Conservation (phyloP, 768 basidiomycete species). For the Erythrobasidium yunnanense region DNA sequence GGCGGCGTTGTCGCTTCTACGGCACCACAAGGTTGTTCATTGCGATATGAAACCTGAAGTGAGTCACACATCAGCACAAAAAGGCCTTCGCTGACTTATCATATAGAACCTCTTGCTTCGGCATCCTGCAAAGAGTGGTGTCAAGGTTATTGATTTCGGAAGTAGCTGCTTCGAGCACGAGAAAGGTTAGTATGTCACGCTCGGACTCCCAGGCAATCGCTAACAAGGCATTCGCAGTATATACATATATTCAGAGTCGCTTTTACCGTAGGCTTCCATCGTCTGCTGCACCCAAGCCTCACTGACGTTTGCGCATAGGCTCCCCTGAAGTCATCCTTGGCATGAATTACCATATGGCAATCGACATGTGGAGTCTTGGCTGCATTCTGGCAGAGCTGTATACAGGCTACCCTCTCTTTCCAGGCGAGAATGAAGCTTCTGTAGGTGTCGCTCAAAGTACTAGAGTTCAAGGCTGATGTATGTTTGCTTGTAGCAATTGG, state of each 20-base stretch:
- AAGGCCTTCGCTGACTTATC: not conserved
- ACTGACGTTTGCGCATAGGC: not conserved
- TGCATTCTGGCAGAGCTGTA: constrained; percentile 95
- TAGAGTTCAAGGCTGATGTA: no score
- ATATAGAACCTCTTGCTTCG: constrained; percentile 79
- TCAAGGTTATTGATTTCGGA: constrained; percentile 98
- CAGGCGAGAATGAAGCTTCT: constrained; percentile 54
- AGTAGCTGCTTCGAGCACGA: constrained; percentile 97
- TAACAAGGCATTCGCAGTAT: constrained; percentile 51
- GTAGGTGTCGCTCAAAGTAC: no score
- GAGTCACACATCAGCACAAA: constrained; percentile 35
- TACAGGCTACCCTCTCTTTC: constrained; percentile 96
- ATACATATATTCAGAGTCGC: constrained; percentile 97
- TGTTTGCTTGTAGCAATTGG: constrained; percentile 91
- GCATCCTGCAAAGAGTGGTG: constrained; percentile 88
- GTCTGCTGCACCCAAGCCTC: not conserved
- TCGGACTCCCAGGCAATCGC: constrained; percentile 25
- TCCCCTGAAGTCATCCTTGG: constrained; percentile 98
- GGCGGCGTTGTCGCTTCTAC: constrained; percentile 77
- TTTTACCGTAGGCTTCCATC: constrained; percentile 62
- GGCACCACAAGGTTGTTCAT: constrained; percentile 93
- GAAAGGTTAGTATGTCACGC: constrained; percentile 49
- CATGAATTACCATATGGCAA: constrained; percentile 96
- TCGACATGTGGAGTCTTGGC: constrained; percentile 89
- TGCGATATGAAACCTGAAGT: constrained; percentile 99